phyloP scores from a whole-genome alignment of 176 grass and related monocot species.

The Hordeum marinum region DNA sequence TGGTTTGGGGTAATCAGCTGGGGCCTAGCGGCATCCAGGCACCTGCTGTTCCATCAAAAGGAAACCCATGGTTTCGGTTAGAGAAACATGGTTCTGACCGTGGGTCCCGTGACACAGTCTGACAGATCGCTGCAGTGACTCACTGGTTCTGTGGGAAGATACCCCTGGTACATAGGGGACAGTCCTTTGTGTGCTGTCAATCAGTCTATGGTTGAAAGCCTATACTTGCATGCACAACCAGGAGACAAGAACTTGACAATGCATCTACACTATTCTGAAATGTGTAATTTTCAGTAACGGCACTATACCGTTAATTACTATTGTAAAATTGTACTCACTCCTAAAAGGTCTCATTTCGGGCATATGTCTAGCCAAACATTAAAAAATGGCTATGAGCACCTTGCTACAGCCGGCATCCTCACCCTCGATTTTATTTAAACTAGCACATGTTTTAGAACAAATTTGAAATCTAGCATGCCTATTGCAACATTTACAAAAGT shows the following conservation, averaged over 20 bases:
- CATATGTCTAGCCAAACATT: too few species aligned
- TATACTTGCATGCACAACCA: background rate
- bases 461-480: too few species aligned
- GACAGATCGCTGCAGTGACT: background rate
- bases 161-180: background rate
- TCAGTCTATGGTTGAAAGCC: slow-evolving; percentile 26
- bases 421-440: too few species aligned
- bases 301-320: background rate
- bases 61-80: slow-evolving; percentile 14
- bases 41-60: slow-evolving; percentile 9
- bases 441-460: too few species aligned
- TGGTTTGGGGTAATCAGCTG: background rate
- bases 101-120: background rate
- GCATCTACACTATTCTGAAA: background rate
- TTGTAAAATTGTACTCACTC: background rate
- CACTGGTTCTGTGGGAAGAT: slow-evolving; percentile 10
- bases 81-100: slow-evolving; percentile 15
- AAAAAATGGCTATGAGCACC: too few species aligned
- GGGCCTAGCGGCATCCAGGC: background rate
- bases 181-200: slow-evolving; percentile 40
- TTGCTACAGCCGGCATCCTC: too few species aligned
- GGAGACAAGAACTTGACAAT: background rate
- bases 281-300: background rate
- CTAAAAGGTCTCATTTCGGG: background rate
- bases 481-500: too few species aligned